Evolutionary conservation across 2,329 filamentous ascomycete genomes (phyloP).

Genomic region (Penicillium olsonii): DNA sequence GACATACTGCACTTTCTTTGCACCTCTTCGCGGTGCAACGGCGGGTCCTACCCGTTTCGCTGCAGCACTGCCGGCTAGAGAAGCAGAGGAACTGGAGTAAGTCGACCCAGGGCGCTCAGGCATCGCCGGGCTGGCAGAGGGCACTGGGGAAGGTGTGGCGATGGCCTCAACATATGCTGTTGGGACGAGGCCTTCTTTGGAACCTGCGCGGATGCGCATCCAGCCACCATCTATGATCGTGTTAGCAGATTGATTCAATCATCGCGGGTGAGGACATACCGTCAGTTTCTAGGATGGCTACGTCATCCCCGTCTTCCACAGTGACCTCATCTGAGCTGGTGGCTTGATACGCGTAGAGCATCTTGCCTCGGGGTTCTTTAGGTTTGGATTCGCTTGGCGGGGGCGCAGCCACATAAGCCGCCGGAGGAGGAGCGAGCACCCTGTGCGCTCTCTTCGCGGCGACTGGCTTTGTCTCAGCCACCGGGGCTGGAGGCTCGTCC

Average conservation of each 20-base stretch:
- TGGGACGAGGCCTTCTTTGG: slow-evolving; percentile 81
- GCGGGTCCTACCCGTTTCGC: slow-evolving; percentile 85
- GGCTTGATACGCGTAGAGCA: slow-evolving; percentile 86
- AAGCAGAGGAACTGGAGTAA: slow-evolving; percentile 76
- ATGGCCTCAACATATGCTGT: slow-evolving; percentile 77
- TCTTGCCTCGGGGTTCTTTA: slow-evolving; percentile 71
- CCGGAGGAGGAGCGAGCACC: slow-evolving; percentile 83
- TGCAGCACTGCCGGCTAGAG: slow-evolving; percentile 58
- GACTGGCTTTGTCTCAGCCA: slow-evolving; percentile 33
- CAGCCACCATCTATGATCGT: slow-evolving; percentile 76
- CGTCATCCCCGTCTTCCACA: slow-evolving; percentile 75
- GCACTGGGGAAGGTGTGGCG: slow-evolving; percentile 48
- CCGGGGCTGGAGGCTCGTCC: slow-evolving; percentile 41
- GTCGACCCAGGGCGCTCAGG: slow-evolving; percentile 67
- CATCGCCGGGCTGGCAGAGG: slow-evolving; percentile 30
- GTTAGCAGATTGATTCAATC: slow-evolving; percentile 10
- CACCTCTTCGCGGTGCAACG: slow-evolving; percentile 85
- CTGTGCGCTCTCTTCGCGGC: slow-evolving; percentile 60
- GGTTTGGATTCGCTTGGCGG: slow-evolving; percentile 50
- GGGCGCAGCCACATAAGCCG: slow-evolving; percentile 72
- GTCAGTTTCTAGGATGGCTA: slow-evolving; percentile 80
- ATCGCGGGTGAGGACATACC: slow-evolving; percentile 60
- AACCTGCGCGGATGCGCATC: slow-evolving; percentile 75
- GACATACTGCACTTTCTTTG: slow-evolving; percentile 91
- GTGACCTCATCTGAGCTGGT: slow-evolving; percentile 78